A percentile compares a stretch with the other conserved stretches of the same genome.
Evolutionary conservation across 768 basidiomycete species (phyloP).

Genomic region (Mycena metata): DNA sequence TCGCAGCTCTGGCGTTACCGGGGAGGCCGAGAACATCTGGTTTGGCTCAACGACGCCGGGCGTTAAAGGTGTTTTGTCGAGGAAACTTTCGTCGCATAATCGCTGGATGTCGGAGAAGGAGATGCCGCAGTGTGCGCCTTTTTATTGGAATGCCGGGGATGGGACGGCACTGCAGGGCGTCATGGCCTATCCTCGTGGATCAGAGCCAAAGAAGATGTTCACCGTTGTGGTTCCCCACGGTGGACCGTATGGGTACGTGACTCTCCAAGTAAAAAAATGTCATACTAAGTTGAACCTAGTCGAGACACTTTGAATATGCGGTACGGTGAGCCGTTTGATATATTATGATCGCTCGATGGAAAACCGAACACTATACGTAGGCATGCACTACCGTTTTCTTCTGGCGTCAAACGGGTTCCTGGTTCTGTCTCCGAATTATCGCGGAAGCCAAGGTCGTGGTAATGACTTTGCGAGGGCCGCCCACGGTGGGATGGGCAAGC

Average conservation of each 20-base stretch:
- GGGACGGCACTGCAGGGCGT: slow-evolving; percentile 31
- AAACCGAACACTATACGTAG: neutral
- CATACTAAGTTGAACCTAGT: neutral
- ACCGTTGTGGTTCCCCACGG: slow-evolving; percentile 35
- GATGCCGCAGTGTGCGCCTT: slow-evolving; percentile 28
- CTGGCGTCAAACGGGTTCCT: slow-evolving; percentile 36
- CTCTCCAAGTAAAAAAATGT: neutral
- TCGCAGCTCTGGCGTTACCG: slow-evolving; percentile 35
- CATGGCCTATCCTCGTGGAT: slow-evolving; percentile 25
- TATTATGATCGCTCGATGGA: neutral
- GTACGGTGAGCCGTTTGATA: slow-evolving; percentile 9
- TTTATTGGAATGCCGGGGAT: slow-evolving; percentile 32
- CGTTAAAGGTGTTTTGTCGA: slow-evolving; percentile 18
- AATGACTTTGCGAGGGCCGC: slow-evolving; percentile 23
- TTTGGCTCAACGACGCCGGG: slow-evolving; percentile 14
- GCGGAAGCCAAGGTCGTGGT: slow-evolving; percentile 35
- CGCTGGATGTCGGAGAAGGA: slow-evolving; percentile 29
- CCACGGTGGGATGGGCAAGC: slow-evolving; percentile 30
- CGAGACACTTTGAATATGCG: slow-evolving; percentile 27
- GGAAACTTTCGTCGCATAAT: slow-evolving; percentile 36
- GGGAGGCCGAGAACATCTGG: slow-evolving; percentile 34
- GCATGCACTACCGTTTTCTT: slow-evolving; percentile 11
- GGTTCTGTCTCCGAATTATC: slow-evolving; percentile 35
- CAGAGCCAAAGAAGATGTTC: slow-evolving; percentile 9
- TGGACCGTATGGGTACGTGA: slow-evolving; percentile 30